Evolutionary conservation across 177 flowering plant genomes (phyloP).

Genomic region (Tripterygium wilfordii): DNA sequence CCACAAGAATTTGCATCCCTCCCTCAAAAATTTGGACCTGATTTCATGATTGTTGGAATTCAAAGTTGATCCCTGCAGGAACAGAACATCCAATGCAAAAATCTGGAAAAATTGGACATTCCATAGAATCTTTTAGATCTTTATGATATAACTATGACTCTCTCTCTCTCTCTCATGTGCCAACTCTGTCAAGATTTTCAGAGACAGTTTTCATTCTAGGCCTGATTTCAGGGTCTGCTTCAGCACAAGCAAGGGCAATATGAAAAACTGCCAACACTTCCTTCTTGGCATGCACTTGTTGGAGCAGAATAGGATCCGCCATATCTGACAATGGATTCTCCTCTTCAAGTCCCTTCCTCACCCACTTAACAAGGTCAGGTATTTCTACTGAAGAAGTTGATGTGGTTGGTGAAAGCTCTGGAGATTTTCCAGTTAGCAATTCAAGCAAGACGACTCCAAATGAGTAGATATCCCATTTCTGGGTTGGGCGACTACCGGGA

Average conservation of each 20-base stretch:
- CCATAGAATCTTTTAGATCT: too few species aligned
- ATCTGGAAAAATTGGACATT: too few species aligned
- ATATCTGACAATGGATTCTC: constrained; percentile 63
- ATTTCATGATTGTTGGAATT: not conserved
- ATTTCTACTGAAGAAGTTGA: constrained; percentile 36
- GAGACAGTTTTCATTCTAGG: constrained; percentile 80
- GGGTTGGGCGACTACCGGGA: constrained; percentile 46
- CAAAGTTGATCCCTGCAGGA: not conserved
- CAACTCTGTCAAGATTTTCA: constrained; percentile 70
- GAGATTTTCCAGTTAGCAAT: constrained; percentile 72
- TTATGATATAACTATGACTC: not conserved
- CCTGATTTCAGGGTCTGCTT: constrained; percentile 71
- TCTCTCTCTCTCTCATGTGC: constrained; percentile 16
- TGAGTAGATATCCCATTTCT: constrained; percentile 87
- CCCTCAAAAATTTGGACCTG: not conserved
- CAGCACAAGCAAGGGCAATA: constrained; percentile 76
- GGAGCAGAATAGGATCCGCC: constrained; percentile 66
- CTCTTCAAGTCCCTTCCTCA: constrained; percentile 67
- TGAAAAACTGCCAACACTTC: constrained; percentile 70
- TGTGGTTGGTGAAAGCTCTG: constrained; percentile 52
- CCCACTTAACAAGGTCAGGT: constrained; percentile 77
- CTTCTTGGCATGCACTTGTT: constrained; percentile 70
- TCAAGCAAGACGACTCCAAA: constrained; percentile 82
- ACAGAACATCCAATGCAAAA: too few species aligned
- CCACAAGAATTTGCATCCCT: not conserved